Base-by-base conservation (phyloP, 2,329 filamentous ascomycete genomes). In the Tolypocladium nubicola region DNA sequence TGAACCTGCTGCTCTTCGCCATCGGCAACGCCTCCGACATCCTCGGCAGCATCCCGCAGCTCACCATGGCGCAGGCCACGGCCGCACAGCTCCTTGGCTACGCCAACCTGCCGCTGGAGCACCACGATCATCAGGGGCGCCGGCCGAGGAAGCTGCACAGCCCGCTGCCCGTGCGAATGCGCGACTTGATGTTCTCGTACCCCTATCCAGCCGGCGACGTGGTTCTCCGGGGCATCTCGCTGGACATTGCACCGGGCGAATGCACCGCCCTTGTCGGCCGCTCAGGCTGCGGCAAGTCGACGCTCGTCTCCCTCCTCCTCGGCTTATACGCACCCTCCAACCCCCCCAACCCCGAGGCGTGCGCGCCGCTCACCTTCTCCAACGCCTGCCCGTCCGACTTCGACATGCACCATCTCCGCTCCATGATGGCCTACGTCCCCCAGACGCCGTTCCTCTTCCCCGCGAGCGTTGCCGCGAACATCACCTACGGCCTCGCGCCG, bases 241-340 rank as follows among this genome's bases (percentile, higher is more conserved):
- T 96, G 9, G 74, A 71, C 0, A 81, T 97, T 55, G 67, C 76
- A 1, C 70, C 79, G 0, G 84, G 86, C 26, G 83, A 81, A 4
- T 88, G 83, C 62, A 86, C 86, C 0, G 90, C 89, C 2, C 83
- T 97, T 23, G 90, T 95, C 2, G 92, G 93, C 1, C 75, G 82
- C 1, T 96, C 91, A 0, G 93, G 94, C 0, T 89, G 87, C n/a
- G 93, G 94, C 1, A 97, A 99, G 73, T 92, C 88, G 16, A 97
- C 93, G 0, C 78, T 97, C 40, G 80, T 87, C 0, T 82, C 87
- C 0, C 74, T 97, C 0, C 76, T 97, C 0, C 73, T 95, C 4
- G 83, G 87, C 1, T 76, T 97, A 0, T 90, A 94, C 62, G 62
- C 70, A 2, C 77, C 79, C 0, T 38, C 57, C n/a, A 52, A 41